phyloP scores from a whole-genome alignment of 1,284 basidiomycete species.

The Boletus calvinii region DNA sequence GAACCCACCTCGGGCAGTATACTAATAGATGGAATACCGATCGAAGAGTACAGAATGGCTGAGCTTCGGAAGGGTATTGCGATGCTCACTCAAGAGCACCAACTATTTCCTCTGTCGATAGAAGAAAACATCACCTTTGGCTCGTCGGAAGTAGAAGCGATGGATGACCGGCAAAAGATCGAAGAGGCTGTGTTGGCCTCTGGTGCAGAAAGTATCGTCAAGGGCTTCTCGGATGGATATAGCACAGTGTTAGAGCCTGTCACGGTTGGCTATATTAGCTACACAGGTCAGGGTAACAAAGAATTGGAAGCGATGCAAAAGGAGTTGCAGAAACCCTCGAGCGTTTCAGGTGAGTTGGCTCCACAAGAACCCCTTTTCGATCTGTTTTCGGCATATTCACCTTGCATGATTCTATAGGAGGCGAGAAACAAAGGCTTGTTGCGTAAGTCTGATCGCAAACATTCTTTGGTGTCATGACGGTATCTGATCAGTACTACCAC shows the following conservation, averaged over 20 bases:
- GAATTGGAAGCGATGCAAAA: constrained; percentile 36
- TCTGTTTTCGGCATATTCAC: neutral
- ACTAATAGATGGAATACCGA: constrained; percentile 49
- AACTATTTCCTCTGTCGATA: constrained; percentile 82
- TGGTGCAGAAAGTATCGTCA: constrained; percentile 37
- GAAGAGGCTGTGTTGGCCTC: constrained; percentile 38
- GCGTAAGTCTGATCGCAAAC: constrained; percentile 28
- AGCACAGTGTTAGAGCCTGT: constrained; percentile 37
- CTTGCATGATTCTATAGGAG: constrained; percentile 25
- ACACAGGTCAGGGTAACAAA: constrained; percentile 35
- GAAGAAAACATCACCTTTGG: constrained; percentile 78
- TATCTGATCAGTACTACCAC: too few species aligned
- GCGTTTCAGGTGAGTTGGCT: constrained; percentile 31
- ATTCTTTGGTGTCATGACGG: too few species aligned
- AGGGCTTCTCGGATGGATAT: constrained; percentile 22
- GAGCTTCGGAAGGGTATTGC: constrained; percentile 78
- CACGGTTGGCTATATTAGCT: constrained; percentile 22
- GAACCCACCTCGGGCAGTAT: constrained; percentile 69
- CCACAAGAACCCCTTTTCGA: too few species aligned
- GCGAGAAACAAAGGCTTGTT: constrained; percentile 43
- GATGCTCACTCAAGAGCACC: constrained; percentile 82
- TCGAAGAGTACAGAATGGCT: constrained; percentile 59
- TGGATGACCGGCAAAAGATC: constrained; percentile 32
- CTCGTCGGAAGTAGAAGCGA: constrained; percentile 28
- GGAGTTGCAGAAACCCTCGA: constrained; percentile 36